These are phyloP conservation scores for Entamoeba moshkovskii DNA, from an alignment of 208 protist species.

Conservation along the genomic window DNA sequence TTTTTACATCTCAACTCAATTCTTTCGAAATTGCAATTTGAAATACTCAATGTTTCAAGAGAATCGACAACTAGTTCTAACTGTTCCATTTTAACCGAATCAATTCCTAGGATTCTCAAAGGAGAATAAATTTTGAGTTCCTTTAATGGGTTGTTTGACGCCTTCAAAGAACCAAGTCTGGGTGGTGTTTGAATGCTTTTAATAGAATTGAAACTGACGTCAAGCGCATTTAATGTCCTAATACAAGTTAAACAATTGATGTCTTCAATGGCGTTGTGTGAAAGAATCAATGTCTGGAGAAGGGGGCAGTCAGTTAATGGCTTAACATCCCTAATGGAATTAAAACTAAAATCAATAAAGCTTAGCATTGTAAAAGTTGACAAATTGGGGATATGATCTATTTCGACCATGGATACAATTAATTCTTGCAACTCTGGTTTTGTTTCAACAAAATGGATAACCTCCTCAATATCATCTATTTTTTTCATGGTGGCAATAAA, in stretches of 20 bases:
- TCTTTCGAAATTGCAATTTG: not conserved
- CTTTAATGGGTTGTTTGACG: not conserved
- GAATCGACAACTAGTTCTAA: not conserved
- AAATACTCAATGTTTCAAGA: not conserved
- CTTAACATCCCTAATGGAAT: not conserved
- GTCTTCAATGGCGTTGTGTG: not conserved
- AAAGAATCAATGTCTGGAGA: not conserved
- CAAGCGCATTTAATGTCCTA: not conserved
- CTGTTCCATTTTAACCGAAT: not conserved
- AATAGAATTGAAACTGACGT: not conserved
- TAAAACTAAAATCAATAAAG: not conserved
- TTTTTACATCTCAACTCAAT: not conserved
- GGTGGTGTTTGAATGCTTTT: not conserved
- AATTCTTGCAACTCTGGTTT: not conserved
- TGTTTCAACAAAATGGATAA: not conserved
- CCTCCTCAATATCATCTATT: not conserved
- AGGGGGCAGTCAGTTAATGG: not conserved
- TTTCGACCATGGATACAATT: not conserved
- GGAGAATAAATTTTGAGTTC: not conserved
- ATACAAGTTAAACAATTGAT: not conserved
- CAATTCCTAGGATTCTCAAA: not conserved
- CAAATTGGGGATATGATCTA: not conserved
- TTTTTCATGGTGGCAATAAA: not conserved
- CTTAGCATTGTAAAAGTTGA: not conserved
- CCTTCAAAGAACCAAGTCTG: not conserved